phyloP scores from a whole-genome alignment of 2,329 filamentous ascomycete species.

The Rugonectria rugulosa region DNA sequence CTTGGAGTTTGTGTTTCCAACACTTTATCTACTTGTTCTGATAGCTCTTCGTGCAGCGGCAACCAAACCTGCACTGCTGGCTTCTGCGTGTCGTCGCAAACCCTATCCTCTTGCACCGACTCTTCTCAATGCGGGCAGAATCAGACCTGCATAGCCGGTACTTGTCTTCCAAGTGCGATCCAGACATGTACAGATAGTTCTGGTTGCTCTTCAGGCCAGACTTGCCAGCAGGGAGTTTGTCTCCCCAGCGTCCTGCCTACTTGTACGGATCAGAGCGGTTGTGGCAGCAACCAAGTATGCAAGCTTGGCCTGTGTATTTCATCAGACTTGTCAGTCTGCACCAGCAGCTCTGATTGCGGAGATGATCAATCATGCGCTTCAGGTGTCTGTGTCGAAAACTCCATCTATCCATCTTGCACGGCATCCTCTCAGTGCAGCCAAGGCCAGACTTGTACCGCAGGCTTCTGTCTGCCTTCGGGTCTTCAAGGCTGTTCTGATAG shows the following conservation, averaged over 20 bases:
- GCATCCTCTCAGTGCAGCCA: not conserved
- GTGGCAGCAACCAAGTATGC: not conserved
- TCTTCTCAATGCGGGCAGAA: not conserved
- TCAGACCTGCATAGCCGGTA: not conserved
- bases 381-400: not conserved
- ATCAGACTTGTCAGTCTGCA: not conserved
- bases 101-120: not conserved
- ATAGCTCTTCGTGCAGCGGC: not conserved
- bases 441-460: conserved; percentile 3
- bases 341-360: not conserved
- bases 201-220: not conserved
- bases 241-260: not conserved
- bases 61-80: not conserved
- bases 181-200: not conserved
- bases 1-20: not conserved
- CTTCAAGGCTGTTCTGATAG: not conserved
- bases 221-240: conserved; percentile 2
- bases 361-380: not conserved
- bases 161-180: conserved; percentile 7
- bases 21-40: not conserved
- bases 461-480: conserved; percentile 5
- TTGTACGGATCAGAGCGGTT: not conserved
- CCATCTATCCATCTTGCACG: not conserved
- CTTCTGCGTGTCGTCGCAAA: not conserved
- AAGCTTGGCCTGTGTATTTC: not conserved